Evolutionary conservation across 2,329 filamentous ascomycete genomes (phyloP), one percentile per base, ranked within the genome.

Genomic region (Aspergillus nomiae): DNA sequence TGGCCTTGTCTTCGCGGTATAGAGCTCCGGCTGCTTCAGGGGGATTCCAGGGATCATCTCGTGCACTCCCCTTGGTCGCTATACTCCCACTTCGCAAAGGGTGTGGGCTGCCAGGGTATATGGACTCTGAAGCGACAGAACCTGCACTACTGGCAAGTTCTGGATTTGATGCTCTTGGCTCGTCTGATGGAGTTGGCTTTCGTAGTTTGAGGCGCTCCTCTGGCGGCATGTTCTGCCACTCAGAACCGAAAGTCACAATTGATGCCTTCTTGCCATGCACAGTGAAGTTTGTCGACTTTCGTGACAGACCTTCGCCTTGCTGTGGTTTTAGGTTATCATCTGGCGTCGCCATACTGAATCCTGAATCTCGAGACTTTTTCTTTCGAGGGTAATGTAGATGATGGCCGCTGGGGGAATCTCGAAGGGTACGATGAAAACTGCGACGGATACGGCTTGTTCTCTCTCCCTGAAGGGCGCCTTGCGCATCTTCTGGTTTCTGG

Each of bases 241-340:
- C 94, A n/a, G 89, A 89, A 10, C 94, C 93, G 74, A 99, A 96
- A n/a, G 92, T 96, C 69, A 99, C 92, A 61, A 99, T 92, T 1
- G 93, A 97, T 3, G 95, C 95, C 78, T 99, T 98, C 82, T 98
- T 99, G 64, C 95, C 94, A 73, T 99, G 95, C 4, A 99, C 89
- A 4, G 95, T 96, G 76, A 99, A 99, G 71, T 92, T 96, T 6
- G 92, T 92, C 14, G 91, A 88, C 14, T 90, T 90, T 55, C 95
- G 88, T 8, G 90, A 84, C 14, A 99, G 83, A 12, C 90, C 88
- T 69, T 92, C 90, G 43, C 74, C 90, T 81, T 79, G 85, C 71
- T 63, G 62, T n/a, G 69, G 63, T 21, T 66, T 76, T 73, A 72
- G 76, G 56, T 71, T 81, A 21, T 87, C 86, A 38, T 87, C 86